These are phyloP conservation scores for Colletotrichum costaricense DNA, from an alignment of 2,329 filamentous ascomycete genomes.

Conservation along the genomic window DNA sequence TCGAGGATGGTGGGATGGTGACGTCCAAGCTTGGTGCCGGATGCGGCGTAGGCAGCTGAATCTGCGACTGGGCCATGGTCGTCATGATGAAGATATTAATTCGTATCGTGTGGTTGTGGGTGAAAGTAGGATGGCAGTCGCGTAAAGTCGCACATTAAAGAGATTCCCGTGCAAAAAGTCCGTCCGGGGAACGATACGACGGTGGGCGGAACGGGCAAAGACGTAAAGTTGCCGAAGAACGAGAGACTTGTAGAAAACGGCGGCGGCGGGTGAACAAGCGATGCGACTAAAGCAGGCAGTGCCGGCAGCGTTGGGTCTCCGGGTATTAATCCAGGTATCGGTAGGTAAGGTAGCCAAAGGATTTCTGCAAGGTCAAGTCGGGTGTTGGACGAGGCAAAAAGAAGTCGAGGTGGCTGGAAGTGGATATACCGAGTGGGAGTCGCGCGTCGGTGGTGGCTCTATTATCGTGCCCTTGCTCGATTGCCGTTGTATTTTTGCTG, in stretches of 20 bases:
- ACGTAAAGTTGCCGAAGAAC: not conserved
- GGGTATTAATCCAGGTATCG: not conserved
- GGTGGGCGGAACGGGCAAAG: not conserved
- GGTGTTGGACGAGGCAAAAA: conserved; percentile 11
- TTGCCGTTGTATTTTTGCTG: not conserved
- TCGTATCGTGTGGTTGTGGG: conserved; percentile 12
- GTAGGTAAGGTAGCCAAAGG: not conserved
- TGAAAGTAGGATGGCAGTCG: conserved; percentile 16
- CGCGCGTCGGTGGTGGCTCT: conserved; percentile 22
- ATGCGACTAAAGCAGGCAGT: not conserved
- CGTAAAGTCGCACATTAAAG: conserved; percentile 28
- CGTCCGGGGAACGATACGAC: not conserved
- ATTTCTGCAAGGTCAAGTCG: not conserved
- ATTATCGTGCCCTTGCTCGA: conserved; percentile 11
- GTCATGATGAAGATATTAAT: conserved; percentile 8
- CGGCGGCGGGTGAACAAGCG: conserved; percentile 7
- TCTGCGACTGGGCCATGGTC: conserved; percentile 31
- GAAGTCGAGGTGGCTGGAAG: conserved; percentile 33
- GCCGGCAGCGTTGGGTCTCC: not conserved
- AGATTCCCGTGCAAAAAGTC: conserved; percentile 22
- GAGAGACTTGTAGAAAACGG: not conserved
- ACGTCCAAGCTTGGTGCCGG: conserved; percentile 31
- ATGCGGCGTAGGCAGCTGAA: conserved; percentile 28
- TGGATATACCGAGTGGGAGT: conserved; percentile 30
- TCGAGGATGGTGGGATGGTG: conserved; percentile 38